Evolutionary conservation across 164 flowering plant genomes (phyloP).

Genomic region (Magnolia sinica): DNA sequence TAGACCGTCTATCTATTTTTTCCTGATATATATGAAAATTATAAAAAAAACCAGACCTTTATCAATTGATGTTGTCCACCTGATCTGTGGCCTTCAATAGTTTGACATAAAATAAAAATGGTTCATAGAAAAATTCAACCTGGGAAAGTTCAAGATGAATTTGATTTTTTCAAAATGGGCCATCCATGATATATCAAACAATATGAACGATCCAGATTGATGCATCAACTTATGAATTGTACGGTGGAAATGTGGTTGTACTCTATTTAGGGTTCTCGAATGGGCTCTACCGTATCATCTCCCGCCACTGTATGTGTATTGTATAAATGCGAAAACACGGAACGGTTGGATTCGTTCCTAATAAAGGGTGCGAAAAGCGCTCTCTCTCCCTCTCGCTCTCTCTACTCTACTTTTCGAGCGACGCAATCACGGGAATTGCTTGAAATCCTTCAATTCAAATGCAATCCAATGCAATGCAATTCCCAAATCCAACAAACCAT

Average conservation of each 20-base stretch:
- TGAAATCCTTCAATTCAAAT: conserved; percentile 50
- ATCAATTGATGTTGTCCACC: background rate
- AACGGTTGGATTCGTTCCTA: conserved; percentile 9
- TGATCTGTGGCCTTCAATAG: background rate
- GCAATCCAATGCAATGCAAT: background rate
- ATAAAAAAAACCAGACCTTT: no score
- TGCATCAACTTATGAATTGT: background rate
- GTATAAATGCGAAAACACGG: conserved; percentile 9
- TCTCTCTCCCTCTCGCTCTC: background rate
- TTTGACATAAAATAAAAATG: background rate
- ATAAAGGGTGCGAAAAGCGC: background rate
- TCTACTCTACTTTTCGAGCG: conserved; percentile 28
- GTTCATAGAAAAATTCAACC: no score
- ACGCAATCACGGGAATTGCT: conserved; percentile 63
- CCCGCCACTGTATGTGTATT: background rate
- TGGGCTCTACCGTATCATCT: background rate
- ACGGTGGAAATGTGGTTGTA: background rate
- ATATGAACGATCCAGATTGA: background rate
- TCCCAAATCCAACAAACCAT: conserved; percentile 21
- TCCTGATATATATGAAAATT: no score
- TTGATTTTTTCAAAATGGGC: background rate
- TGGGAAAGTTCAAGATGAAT: no score
- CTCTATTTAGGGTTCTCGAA: background rate
- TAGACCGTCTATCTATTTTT: background rate
- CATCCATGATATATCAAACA: background rate